A percentile compares a stretch with the other conserved stretches of the same genome.
Evolutionary conservation across 495 filamentous ascomycete genomes (phyloP).

Genomic region (Talaromyces liani): DNA sequence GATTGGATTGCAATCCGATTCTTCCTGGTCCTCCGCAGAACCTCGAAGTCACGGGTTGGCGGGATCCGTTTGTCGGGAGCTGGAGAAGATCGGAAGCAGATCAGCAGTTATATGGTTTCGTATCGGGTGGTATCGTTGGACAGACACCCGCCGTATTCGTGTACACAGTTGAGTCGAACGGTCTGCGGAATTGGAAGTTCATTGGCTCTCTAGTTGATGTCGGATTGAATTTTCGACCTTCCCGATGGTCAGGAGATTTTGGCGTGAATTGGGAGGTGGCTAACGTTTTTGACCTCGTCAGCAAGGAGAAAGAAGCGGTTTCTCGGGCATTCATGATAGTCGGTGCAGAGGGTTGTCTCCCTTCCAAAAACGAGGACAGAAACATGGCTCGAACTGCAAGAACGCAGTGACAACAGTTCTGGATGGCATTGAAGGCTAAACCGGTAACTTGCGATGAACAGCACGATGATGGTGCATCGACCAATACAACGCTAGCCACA

Average conservation of each 20-base stretch:
- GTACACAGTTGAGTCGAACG: conserved; percentile 38
- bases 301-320: background rate
- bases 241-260: conserved; percentile 40
- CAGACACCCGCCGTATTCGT: conserved; percentile 43
- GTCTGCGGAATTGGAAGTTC: conserved; percentile 45
- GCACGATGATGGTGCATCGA: background rate
- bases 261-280: conserved; percentile 13
- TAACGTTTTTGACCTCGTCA: background rate
- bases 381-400: background rate
- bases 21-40: conserved; percentile 34
- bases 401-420: background rate
- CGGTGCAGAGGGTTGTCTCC: background rate
- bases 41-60: conserved; percentile 45
- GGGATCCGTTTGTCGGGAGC: conserved; percentile 46
- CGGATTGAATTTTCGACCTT: conserved; percentile 35
- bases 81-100: conserved; percentile 12
- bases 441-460: background rate
- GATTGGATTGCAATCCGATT: conserved; percentile 42
- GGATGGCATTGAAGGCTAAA: background rate
- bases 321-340: background rate
- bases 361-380: background rate
- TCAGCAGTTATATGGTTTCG: conserved; percentile 40
- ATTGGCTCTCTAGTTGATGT: conserved; percentile 39
- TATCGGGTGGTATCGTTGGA: conserved; percentile 44
- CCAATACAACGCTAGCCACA: background rate